Conservation (phyloP, 176 grass and related monocot genomes). For the Oryza punctata region DNA sequence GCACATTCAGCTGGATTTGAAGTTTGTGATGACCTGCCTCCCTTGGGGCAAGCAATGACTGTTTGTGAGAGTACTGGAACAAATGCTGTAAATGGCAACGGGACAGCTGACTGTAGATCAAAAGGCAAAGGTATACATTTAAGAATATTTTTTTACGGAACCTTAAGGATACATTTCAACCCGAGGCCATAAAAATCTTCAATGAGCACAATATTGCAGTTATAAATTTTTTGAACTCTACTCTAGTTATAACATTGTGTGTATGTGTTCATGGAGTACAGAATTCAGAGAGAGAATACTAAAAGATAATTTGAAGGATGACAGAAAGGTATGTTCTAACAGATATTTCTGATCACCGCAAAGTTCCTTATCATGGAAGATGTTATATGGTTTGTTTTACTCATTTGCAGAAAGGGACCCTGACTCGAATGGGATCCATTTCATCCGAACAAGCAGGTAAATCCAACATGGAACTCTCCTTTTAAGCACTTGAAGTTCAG, state of each 20-base stretch:
- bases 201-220: too few species aligned
- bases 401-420: slow-evolving; percentile 54
- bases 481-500: background rate
- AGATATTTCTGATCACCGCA: background rate
- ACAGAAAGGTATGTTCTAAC: slow-evolving; percentile 50
- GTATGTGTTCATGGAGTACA: slow-evolving; percentile 42
- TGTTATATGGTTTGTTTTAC: slow-evolving; percentile 18
- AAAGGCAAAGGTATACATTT: slow-evolving; percentile 51
- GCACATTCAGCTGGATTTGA: slow-evolving; percentile 61
- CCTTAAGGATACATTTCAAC: background rate
- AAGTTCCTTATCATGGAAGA: background rate
- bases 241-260: background rate
- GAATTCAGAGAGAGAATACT: slow-evolving; percentile 51
- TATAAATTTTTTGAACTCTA: slow-evolving; percentile 13
- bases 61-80: slow-evolving; percentile 59
- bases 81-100: slow-evolving; percentile 51
- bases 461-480: background rate
- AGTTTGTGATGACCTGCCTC: slow-evolving; percentile 50
- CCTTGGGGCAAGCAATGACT: slow-evolving; percentile 47
- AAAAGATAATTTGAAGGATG: slow-evolving; percentile 53
- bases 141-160: background rate
- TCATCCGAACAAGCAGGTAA: slow-evolving; percentile 68
- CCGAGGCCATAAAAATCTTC: too few species aligned
- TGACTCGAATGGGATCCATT: slow-evolving; percentile 57
- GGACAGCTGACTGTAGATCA: slow-evolving; percentile 48